Evolutionary conservation across 2,329 filamentous ascomycete genomes (phyloP).

Genomic region (Phialemoniopsis sp.): DNA sequence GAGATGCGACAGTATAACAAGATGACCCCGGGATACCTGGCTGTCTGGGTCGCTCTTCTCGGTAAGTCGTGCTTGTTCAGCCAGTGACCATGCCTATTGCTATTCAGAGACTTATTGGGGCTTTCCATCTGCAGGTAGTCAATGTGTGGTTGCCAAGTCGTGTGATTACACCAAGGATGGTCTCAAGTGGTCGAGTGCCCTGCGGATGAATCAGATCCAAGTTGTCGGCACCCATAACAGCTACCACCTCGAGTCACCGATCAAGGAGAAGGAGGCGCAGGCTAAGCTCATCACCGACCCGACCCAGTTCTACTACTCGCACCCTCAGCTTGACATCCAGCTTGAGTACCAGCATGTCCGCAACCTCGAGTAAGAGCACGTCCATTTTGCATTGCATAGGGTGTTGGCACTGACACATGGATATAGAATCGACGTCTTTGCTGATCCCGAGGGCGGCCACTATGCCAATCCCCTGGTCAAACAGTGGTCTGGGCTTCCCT

Average conservation of each 20-base stretch:
- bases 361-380: slow-evolving; percentile 28
- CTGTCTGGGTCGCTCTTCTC: too few species aligned
- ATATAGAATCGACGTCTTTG: slow-evolving; percentile 35
- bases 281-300: too few species aligned
- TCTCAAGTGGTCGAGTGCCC: slow-evolving; percentile 21
- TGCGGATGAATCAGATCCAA: slow-evolving; percentile 48
- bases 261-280: slow-evolving; percentile 33
- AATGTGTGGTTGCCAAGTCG: too few species aligned
- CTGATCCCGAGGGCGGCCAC: slow-evolving; percentile 40
- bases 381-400: too few species aligned
- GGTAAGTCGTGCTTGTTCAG: too few species aligned
- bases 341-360: slow-evolving; percentile 38
- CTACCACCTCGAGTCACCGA: slow-evolving; percentile 41
- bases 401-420: too few species aligned
- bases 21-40: too few species aligned
- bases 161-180: slow-evolving; percentile 17
- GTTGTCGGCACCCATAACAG: slow-evolving; percentile 47
- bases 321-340: slow-evolving; percentile 30
- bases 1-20: too few species aligned
- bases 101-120: too few species aligned
- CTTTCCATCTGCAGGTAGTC: too few species aligned
- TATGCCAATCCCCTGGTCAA: slow-evolving; percentile 40
- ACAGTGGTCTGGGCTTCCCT: slow-evolving; percentile 22
- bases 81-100: too few species aligned
- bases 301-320: too few species aligned